Evolutionary conservation across 2,329 filamentous ascomycete genomes (phyloP).

Genomic region (Lasiodiplodia theobromae): DNA sequence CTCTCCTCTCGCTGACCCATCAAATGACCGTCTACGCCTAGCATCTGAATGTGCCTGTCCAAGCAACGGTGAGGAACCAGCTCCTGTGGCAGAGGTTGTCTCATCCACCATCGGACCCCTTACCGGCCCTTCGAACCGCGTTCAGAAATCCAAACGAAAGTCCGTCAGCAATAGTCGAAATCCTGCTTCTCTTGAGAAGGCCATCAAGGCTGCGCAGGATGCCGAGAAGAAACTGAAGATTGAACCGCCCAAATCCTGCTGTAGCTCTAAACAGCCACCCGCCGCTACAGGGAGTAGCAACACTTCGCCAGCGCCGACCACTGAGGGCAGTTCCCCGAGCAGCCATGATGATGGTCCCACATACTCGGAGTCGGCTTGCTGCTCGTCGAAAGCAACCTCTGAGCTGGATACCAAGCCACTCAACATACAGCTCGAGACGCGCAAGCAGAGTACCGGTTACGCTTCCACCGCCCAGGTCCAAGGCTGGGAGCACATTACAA

Average conservation of each 20-base stretch:
- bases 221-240: slow-evolving; percentile 5
- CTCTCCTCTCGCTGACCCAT: not conserved
- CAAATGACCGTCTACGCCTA: slow-evolving; percentile 1
- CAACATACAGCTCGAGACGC: slow-evolving; percentile 26
- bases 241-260: slow-evolving; percentile 18
- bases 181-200: slow-evolving; percentile 42
- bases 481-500: slow-evolving; percentile 26
- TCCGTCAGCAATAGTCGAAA: slow-evolving; percentile 38
- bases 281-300: slow-evolving; percentile 9
- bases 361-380: not conserved
- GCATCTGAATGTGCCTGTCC: slow-evolving; percentile 49
- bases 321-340: slow-evolving; percentile 6
- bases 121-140: slow-evolving; percentile 34
- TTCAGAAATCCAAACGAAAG: slow-evolving; percentile 43
- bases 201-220: slow-evolving; percentile 39
- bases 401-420: slow-evolving; percentile 9
- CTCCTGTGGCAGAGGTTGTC: slow-evolving; percentile 26
- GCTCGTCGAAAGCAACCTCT: not conserved
- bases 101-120: slow-evolving; percentile 13
- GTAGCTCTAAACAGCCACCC: slow-evolving; percentile 8
- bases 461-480: slow-evolving; percentile 20
- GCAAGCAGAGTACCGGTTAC: slow-evolving; percentile 15
- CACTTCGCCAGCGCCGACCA: slow-evolving; percentile 14
- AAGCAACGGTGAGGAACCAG: slow-evolving; percentile 28
- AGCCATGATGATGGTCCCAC: slow-evolving; percentile 4